These are phyloP conservation scores for Asterionellopsis glacialis DNA, from an alignment of 108 stramenopile species.

Conservation along the genomic window DNA sequence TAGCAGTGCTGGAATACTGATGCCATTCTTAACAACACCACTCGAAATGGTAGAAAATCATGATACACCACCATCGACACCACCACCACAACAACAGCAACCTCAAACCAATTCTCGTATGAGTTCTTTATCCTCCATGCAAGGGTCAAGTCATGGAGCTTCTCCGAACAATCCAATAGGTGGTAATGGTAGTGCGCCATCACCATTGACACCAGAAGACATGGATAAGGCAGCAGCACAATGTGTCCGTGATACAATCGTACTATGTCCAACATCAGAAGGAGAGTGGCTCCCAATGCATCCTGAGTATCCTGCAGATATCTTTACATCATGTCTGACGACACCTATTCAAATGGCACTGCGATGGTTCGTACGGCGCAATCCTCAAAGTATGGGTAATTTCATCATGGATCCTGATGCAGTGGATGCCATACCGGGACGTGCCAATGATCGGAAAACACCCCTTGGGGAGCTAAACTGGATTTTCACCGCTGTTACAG, in stretches of 20 bases:
- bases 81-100: background rate
- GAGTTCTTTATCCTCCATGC: conserved; percentile 2
- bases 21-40: conserved; percentile 77
- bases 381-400: conserved; percentile 54
- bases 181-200: background rate
- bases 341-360: conserved; percentile 97
- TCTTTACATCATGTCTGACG: conserved; percentile 98
- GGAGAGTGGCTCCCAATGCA: conserved; percentile 93
- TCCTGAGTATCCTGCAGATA: conserved; percentile 94
- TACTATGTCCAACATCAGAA: conserved; percentile 89
- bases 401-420: conserved; percentile 43
- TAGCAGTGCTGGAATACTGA: conserved; percentile 83
- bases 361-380: conserved; percentile 88
- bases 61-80: conserved; percentile 22
- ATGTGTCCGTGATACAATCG: conserved; percentile 87
- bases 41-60: conserved; percentile 28
- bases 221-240: conserved; percentile 28
- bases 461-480: conserved; percentile 96
- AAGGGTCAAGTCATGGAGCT: conserved; percentile 12
- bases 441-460: conserved; percentile 86
- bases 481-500: conserved; percentile 99
- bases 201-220: background rate
- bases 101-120: background rate
- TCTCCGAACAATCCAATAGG: conserved; percentile 6
- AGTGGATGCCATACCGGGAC: conserved; percentile 92